Base-by-base conservation (phyloP, 176 grass and related monocot species). In the Aegilops speltoides region DNA sequence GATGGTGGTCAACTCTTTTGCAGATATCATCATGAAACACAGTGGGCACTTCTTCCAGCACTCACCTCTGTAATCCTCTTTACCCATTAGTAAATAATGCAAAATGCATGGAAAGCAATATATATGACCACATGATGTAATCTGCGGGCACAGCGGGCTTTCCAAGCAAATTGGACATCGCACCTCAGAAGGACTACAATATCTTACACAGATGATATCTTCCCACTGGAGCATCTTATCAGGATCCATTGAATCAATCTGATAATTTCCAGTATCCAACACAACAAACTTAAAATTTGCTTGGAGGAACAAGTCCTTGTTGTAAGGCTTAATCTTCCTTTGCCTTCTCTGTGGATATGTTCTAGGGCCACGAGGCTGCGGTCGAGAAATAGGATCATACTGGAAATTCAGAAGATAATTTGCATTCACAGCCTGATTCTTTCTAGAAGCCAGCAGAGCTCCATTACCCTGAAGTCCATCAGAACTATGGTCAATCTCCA, bases 181-280 rank as follows among this genome's bases (percentile, higher is more conserved):
- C 75, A 99, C 88, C 23, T 83, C 77, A 16, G 75, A 75, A 41
- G 90, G 77, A 63, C 88, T 94, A 86, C 68, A 86, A 28, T 93
- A 89, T 68, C 80, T 99, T 79, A 94, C 94, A 85, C 94, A 96
- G 40, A 99, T 76, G 57, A 99, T 91, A 85, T 99, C 94, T 86
- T 96, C 97, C 97, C 97, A 99, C 62, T 85, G 92, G 54, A 99
- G 86, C 97, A 99, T 99, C 85, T 94, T 99, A 88, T 99, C 97
- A 46, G 97, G 97, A 82, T 99, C 97, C 84, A 94, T 87, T 17
- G 83, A 94, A 84, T 93, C 94, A 33, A 90, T 79, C 59, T 94
- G 77, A 79, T 74, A 96, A 69, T 75, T 83, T 64, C 91, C 97
- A 10, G 82, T 99, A 79, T 99, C 89, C 70, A 99, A 90, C 60